These are phyloP conservation scores for Globisporangium nodosum DNA, from an alignment of 352 stramenopile species.

Conservation along the genomic window DNA sequence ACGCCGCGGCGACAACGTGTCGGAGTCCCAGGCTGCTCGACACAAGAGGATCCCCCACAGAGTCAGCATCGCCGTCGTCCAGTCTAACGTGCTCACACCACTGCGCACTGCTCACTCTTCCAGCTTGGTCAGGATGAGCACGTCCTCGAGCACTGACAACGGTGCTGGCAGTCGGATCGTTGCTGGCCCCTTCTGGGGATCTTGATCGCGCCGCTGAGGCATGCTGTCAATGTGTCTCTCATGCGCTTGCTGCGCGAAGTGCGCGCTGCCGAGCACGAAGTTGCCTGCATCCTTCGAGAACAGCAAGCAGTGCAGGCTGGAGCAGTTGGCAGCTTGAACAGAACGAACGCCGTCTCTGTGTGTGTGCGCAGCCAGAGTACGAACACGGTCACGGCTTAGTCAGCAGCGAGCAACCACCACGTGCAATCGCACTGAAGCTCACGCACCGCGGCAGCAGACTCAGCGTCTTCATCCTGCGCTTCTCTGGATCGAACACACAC, in stretches of 20 bases:
- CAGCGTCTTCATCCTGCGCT: conserved; percentile 16
- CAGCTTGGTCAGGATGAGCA: conserved; percentile 20
- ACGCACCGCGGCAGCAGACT: conserved; percentile 15
- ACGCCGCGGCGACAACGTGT: conserved; percentile 22
- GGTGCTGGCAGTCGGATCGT: conserved; percentile 3
- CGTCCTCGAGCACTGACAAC: background rate
- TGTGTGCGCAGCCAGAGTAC: background rate
- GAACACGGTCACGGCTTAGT: too few species aligned
- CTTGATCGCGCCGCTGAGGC: background rate
- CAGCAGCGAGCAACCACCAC: background rate
- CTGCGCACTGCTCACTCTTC: conserved; percentile 20
- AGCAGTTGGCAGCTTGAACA: conserved; percentile 23
- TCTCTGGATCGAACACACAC: conserved; percentile 26
- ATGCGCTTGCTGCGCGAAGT: conserved; percentile 26
- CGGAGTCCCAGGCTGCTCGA: conserved; percentile 25
- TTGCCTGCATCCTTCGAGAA: conserved; percentile 28
- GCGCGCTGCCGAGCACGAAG: conserved; percentile 25
- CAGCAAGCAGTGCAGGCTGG: conserved; percentile 41
- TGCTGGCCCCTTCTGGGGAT: background rate
- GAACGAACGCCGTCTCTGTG: background rate
- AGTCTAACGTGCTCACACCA: too few species aligned
- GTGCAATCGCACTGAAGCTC: background rate
- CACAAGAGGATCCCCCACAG: background rate
- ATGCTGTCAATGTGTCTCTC: conserved; percentile 8
- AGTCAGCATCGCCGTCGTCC: too few species aligned